Evolutionary conservation across 169 alveolate genomes (phyloP), one percentile per base, ranked within the genome.

Genomic region (Plasmodium relictum): DNA sequence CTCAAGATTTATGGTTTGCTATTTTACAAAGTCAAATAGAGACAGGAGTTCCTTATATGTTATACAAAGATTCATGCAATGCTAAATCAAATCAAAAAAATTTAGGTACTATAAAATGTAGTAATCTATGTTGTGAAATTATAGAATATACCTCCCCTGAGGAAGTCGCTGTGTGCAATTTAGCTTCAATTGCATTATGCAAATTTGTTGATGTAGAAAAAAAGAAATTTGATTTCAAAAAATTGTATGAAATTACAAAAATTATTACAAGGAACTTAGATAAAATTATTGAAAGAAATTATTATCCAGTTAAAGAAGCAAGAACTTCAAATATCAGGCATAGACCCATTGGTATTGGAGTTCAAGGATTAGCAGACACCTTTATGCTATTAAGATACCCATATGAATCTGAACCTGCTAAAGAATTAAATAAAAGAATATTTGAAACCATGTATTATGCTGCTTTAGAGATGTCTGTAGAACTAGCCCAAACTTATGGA

Each of bases 31-130:
- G 98, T 14, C 99, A 99, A 93, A 98, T 98, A 71, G 99, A 98
- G 92, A 99, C 99, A 9, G 99, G 99, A 18, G 97, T 98, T n/a
- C 99, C 99, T 3, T 99, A 97, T 92, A 98, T 99, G 99, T 93
- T 98, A 14, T 99, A 98, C 94, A 92, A 92, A 89, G 99, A 98
- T 88, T 97, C 98, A 26, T 97, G 99, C 88, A 99, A 99, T 92
- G 89, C 97, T 24, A 98, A 97, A 92, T 94, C 98, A 42, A 99
- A 99, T 93, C 99, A 99, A 93, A 95, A 98, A 95, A 97, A 99
- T 92, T 96, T 99, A 37, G 99, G 99, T 1, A 97, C 99, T 5
- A 98, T 99, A 69, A 97, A 97, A 74, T 96, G 99, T 56, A 96
- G 99, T 76, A 98, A 98, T 80, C 91, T 98, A 65, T 98, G 99